Conservation (phyloP, 805 yeast genomes). For the Yarrowia divulgata region DNA sequence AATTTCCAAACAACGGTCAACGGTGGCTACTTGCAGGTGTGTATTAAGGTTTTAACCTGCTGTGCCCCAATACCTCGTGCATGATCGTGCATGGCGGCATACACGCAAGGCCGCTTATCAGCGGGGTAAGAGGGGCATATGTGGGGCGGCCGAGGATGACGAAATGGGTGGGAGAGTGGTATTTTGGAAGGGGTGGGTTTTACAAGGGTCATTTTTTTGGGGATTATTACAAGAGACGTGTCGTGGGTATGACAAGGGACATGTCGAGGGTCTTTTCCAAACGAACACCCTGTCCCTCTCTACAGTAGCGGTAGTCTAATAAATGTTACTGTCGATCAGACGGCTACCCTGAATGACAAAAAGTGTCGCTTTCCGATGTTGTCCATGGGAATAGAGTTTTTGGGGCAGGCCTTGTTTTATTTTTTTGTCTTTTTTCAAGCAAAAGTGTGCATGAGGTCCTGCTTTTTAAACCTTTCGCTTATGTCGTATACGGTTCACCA, state of each 20-base stretch:
- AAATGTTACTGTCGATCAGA: constrained; percentile 13
- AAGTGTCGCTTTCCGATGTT: constrained; percentile 8
- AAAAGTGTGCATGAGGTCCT: constrained; percentile 1
- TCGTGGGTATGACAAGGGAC: too few species aligned
- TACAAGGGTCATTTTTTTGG: too few species aligned
- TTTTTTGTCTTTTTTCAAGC: background rate
- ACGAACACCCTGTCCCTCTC: background rate
- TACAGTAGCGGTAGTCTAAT: background rate
- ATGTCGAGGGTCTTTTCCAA: too few species aligned
- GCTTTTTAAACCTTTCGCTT: constrained; percentile 2
- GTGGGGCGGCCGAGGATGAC: background rate
- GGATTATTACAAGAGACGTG: too few species aligned
- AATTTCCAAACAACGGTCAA: constrained; percentile 15
- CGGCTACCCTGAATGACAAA: constrained; percentile 28
- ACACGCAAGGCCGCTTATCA: constrained; percentile 17
- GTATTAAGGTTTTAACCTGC: background rate
- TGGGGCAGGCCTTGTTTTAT: background rate
- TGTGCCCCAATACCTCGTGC: constrained; percentile 13
- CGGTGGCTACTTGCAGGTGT: constrained; percentile 3
- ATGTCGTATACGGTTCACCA: background rate
- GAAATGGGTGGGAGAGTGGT: too few species aligned
- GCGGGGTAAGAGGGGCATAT: constrained; percentile 33
- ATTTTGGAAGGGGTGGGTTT: too few species aligned
- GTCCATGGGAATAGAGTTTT: too few species aligned
- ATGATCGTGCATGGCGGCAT: constrained; percentile 24